Evolutionary conservation across 768 basidiomycete genomes (phyloP).

Genomic region (Kockovaella imperatae): DNA sequence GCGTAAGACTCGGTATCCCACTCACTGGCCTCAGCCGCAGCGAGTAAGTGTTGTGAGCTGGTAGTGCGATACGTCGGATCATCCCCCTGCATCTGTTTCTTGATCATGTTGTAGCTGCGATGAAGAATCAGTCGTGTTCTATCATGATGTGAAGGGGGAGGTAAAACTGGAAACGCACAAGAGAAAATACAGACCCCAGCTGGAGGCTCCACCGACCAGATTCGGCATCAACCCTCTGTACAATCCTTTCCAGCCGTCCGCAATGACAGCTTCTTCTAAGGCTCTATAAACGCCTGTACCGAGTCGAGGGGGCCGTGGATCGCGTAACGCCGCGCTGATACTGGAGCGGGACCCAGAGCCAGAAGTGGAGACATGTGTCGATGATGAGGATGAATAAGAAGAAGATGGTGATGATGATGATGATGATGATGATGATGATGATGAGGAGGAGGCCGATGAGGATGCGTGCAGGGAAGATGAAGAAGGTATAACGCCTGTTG

Average conservation of each 20-base stretch:
- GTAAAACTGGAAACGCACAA: constrained; percentile 58
- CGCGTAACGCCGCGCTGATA: constrained; percentile 4
- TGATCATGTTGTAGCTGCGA: constrained; percentile 83
- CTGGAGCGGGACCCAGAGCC: not conserved
- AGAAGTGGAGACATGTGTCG: constrained; percentile 4
- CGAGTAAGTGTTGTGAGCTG: constrained; percentile 71
- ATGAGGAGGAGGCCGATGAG: not conserved
- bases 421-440: not conserved
- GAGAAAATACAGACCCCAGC: constrained; percentile 96
- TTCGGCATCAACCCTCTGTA: constrained; percentile 88
- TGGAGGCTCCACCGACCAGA: constrained; percentile 86
- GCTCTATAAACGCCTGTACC: constrained; percentile 61
- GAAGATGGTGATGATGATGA: constrained; percentile 1
- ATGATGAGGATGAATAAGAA: constrained; percentile 2
- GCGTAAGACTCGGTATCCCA: constrained; percentile 35
- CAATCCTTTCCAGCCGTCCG: constrained; percentile 73
- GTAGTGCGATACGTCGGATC: constrained; percentile 63
- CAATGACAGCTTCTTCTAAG: constrained; percentile 61
- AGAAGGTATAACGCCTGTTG: not conserved
- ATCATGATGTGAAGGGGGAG: not conserved
- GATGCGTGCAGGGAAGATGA: not conserved
- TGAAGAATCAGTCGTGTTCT: not conserved
- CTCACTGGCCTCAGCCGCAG: constrained; percentile 94
- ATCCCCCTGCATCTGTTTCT: constrained; percentile 59
- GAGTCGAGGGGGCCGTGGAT: constrained; percentile 26